phyloP scores from a whole-genome alignment of 1,139 yeast species.

The Debaryomycetaceae sp. region DNA sequence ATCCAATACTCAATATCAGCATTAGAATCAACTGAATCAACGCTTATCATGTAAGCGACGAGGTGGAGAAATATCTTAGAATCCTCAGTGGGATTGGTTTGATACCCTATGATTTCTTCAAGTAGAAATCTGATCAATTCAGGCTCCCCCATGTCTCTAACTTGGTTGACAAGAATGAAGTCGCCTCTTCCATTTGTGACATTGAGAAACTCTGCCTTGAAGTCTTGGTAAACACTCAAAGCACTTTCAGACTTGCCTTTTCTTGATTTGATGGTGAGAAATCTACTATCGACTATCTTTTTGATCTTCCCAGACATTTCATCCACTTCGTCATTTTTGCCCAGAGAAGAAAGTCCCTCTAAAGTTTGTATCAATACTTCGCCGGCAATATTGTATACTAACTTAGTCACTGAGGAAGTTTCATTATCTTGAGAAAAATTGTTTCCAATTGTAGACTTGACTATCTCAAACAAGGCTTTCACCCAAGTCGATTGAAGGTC shows the following conservation, averaged over 20 bases:
- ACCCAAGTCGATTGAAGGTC: constrained; percentile 8
- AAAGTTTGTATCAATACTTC: constrained; percentile 15
- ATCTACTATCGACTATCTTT: background rate
- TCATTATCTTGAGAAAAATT: constrained; percentile 8
- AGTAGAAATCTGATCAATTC: background rate
- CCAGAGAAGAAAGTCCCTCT: constrained; percentile 4
- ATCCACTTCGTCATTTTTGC: constrained; percentile 10
- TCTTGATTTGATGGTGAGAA: background rate
- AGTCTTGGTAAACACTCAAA: constrained; percentile 5
- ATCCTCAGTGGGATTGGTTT: constrained; percentile 20
- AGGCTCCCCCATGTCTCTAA: background rate
- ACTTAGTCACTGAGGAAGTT: constrained; percentile 21
- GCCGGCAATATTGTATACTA: constrained; percentile 23
- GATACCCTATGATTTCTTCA: constrained; percentile 1
- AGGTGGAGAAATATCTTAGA: constrained; percentile 26
- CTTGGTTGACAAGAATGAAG: background rate
- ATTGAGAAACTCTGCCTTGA: constrained; percentile 6
- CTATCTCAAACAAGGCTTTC: constrained; percentile 19
- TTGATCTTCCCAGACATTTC: constrained; percentile 11
- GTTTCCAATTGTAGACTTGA: constrained; percentile 19
- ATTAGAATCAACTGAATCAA: constrained; percentile 13
- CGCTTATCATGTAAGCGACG: constrained; percentile 19
- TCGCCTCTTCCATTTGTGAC: constrained; percentile 1
- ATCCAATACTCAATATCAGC: constrained; percentile 25
- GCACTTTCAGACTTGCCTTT: background rate